Conservation (phyloP, 1,284 basidiomycete genomes). For the Farysia itapuensis region DNA sequence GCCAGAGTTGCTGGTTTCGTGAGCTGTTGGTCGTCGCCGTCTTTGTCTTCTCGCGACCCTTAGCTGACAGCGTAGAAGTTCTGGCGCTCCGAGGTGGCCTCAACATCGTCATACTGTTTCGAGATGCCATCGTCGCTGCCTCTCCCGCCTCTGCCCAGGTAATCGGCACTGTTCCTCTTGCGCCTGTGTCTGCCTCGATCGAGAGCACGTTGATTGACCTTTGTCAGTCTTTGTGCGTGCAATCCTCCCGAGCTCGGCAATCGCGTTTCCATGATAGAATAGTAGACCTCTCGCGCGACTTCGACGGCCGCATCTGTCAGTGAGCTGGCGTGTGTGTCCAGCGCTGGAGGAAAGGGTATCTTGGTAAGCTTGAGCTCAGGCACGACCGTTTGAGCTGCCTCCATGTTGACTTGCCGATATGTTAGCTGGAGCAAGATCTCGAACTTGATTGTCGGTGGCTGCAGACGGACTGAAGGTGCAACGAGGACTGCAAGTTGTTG, state of each 20-base stretch:
- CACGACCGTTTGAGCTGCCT: background rate
- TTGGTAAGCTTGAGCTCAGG: constrained; percentile 1
- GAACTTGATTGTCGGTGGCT: too few species aligned
- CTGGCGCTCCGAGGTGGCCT: too few species aligned
- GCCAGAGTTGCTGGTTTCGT: too few species aligned
- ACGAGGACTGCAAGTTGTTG: too few species aligned
- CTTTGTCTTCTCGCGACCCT: too few species aligned
- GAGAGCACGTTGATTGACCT: constrained; percentile 65
- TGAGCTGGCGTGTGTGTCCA: background rate
- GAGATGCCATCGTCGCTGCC: constrained; percentile 27
- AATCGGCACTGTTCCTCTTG: constrained; percentile 35
- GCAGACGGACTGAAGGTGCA: too few species aligned
- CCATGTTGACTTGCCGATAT: constrained; percentile 7
- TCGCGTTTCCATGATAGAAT: constrained; percentile 57
- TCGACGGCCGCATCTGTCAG: constrained; percentile 19
- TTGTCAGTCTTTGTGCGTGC: constrained; percentile 7
- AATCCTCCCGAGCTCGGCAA: background rate
- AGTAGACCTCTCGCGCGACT: constrained; percentile 30
- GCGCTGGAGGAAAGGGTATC: constrained; percentile 24
- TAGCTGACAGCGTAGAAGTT: too few species aligned
- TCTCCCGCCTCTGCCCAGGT: constrained; percentile 40
- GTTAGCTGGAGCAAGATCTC: constrained; percentile 19
- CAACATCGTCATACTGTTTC: background rate
- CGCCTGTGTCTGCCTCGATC: constrained; percentile 62
- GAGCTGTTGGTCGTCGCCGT: too few species aligned